A percentile compares a stretch with the other conserved stretches of the same genome.
Evolutionary conservation across 139 green algal species (phyloP).

Genomic region (Yamagishiella unicocca): DNA sequence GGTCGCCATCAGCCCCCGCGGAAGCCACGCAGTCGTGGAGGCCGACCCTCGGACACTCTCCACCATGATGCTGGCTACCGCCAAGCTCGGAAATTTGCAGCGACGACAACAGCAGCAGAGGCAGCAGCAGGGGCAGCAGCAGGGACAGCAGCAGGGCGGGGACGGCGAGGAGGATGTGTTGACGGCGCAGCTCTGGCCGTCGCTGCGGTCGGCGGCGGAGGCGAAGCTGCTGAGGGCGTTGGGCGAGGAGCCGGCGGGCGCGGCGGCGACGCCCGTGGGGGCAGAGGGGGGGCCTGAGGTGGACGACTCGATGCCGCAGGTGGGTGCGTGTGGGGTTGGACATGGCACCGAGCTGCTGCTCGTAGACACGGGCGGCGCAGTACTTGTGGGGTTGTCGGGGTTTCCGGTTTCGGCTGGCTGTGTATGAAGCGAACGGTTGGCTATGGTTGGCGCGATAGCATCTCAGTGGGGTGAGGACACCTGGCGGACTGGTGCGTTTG

Average conservation of each 20-base stretch:
- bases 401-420: too few relatives aligned
- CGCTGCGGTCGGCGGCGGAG: constrained; percentile 6
- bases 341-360: too few relatives aligned
- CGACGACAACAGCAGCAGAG: neutral
- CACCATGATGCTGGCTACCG: neutral
- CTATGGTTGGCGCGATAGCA: too few relatives aligned
- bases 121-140: neutral
- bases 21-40: neutral
- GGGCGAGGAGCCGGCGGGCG: constrained; percentile 28
- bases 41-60: neutral
- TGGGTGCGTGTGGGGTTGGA: too few relatives aligned
- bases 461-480: too few relatives aligned
- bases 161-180: neutral
- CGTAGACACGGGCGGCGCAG: too few relatives aligned
- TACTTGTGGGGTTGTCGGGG: too few relatives aligned
- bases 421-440: too few relatives aligned
- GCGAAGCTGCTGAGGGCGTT: constrained; percentile 42
- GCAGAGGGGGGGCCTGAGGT: constrained; percentile 1
- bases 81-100: neutral
- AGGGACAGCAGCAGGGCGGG: neutral
- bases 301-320: constrained; percentile 44
- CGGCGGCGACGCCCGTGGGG: neutral
- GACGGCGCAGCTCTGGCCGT: constrained; percentile 10
- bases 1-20: neutral
- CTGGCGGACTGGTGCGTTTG: too few relatives aligned